Evolutionary conservation across 1,139 yeast species (phyloP).

Genomic region (Arxiozyma slooffiae): DNA sequence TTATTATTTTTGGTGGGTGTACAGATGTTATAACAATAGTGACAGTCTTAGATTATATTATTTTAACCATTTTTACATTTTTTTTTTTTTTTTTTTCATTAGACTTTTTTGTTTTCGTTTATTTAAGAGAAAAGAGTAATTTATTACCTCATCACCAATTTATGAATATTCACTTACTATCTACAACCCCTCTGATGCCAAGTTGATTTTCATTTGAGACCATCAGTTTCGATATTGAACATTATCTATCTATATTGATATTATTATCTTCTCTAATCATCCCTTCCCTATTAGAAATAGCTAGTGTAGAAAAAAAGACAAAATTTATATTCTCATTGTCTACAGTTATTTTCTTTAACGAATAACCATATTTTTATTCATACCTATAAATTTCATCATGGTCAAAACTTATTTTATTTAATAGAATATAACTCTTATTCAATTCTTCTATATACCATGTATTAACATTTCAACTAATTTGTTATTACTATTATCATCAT

Average conservation of each 20-base stretch:
- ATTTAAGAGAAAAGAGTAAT: background rate
- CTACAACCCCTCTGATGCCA: background rate
- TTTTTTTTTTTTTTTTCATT: no score
- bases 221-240: background rate
- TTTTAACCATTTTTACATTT: background rate
- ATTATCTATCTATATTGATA: background rate
- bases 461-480: conserved; percentile 1
- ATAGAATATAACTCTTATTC: no score
- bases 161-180: no score
- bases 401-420: no score
- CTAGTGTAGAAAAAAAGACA: background rate
- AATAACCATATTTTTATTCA: background rate
- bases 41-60: background rate
- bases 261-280: background rate
- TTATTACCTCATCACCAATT: background rate
- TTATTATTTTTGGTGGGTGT: background rate
- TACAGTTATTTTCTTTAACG: background rate
- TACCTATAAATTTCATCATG: background rate
- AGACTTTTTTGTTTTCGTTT: no score
- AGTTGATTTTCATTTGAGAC: background rate
- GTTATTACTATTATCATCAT: background rate
- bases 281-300: background rate
- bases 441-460: background rate
- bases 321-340: background rate
- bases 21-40: background rate